Evolutionary conservation across 306 rosid genomes (phyloP).

Genomic region (Betula pendula): DNA sequence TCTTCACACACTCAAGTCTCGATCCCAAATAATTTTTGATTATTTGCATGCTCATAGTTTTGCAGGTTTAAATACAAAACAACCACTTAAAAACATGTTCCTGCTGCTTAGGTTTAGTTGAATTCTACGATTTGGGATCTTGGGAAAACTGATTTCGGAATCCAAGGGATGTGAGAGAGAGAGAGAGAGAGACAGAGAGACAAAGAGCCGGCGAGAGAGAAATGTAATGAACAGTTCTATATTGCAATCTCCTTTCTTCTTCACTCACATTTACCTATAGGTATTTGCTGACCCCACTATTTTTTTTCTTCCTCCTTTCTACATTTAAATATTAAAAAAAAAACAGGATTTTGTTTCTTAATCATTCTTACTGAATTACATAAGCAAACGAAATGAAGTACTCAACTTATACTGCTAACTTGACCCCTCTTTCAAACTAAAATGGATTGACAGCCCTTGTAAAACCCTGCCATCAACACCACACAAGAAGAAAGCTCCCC

Average conservation of each 20-base stretch:
- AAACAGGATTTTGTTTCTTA: background rate
- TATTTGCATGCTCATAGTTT: background rate
- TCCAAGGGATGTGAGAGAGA: background rate
- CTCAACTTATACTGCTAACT: background rate
- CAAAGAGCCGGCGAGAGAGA: background rate
- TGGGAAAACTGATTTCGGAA: background rate
- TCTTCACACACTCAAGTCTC: background rate
- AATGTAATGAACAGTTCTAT: background rate
- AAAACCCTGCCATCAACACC: slow-evolving; percentile 36
- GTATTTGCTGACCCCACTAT: slow-evolving; percentile 3
- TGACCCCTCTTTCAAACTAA: background rate
- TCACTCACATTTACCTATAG: slow-evolving; percentile 30
- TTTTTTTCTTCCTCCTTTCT: background rate
- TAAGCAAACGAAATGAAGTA: background rate
- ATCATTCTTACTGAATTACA: slow-evolving; percentile 9
- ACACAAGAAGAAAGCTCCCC: slow-evolving; percentile 8
- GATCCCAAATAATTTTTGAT: background rate
- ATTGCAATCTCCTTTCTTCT: slow-evolving; percentile 17
- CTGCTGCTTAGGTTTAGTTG: background rate
- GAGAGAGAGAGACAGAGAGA: no score
- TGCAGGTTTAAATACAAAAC: background rate
- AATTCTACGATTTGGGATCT: background rate
- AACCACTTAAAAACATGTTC: background rate
- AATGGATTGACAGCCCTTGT: slow-evolving; percentile 32
- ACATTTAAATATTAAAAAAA: slow-evolving; percentile 5